Evolutionary conservation across 1,139 yeast genomes (phyloP).

Genomic region (Geotrichum aggregatum): DNA sequence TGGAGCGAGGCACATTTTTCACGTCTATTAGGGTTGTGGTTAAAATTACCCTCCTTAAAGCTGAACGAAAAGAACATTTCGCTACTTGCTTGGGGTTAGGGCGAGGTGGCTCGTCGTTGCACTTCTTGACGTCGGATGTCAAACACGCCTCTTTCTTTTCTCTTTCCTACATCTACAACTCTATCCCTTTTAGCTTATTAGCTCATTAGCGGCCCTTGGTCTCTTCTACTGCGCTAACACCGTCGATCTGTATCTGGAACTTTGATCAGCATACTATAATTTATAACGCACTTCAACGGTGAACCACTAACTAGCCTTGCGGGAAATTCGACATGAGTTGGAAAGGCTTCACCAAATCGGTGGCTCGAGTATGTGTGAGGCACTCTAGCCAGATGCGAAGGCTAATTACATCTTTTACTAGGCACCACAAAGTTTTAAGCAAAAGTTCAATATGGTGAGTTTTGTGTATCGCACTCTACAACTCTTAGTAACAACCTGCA

Average conservation of each 20-base stretch:
- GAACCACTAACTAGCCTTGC: not conserved
- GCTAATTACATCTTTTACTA: constrained; percentile 18
- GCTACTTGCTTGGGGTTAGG: not conserved
- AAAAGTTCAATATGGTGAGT: constrained; percentile 40
- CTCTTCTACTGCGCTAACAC: not conserved
- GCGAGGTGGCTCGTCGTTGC: not conserved
- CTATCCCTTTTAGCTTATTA: no score
- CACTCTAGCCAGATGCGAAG: not conserved
- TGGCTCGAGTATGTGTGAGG: constrained; percentile 50
- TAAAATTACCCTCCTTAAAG: no score
- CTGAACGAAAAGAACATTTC: no score
- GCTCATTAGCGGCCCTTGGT: not conserved
- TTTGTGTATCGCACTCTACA: not conserved
- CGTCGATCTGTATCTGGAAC: not conserved
- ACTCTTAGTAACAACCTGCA: constrained; percentile 8
- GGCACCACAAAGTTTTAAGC: constrained; percentile 51
- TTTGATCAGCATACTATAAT: not conserved
- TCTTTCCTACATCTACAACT: no score
- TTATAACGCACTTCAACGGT: not conserved
- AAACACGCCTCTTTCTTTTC: no score
- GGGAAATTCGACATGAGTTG: constrained; percentile 59
- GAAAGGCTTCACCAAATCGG: constrained; percentile 85
- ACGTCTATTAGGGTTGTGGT: no score
- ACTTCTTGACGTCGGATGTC: no score
- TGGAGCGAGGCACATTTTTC: no score